Conservation (phyloP, 352 stramenopile genomes). For the Phytophthora sp. region DNA sequence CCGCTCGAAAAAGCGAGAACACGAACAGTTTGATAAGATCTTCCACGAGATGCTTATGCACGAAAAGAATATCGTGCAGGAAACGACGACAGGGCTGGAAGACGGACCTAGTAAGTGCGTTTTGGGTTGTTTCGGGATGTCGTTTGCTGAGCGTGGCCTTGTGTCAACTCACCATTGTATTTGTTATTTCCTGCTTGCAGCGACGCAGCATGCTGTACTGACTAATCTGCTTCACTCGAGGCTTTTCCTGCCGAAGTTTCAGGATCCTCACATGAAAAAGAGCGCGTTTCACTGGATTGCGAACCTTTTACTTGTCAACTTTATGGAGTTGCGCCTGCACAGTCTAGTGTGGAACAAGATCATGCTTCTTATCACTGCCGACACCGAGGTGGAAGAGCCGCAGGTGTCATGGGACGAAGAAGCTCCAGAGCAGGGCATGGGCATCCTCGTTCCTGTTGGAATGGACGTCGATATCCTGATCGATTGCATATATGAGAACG, state of each 20-base stretch:
- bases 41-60: conserved; percentile 69
- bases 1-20: conserved; percentile 42
- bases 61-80: conserved; percentile 82
- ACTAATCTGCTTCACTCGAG: conserved; percentile 65
- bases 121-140: no score
- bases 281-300: conserved; percentile 81
- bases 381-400: conserved; percentile 39
- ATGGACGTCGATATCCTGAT: conserved; percentile 61
- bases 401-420: conserved; percentile 63
- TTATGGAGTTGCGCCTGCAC: conserved; percentile 82
- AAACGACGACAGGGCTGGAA: conserved; percentile 73
- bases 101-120: conserved; percentile 59
- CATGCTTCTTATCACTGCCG: conserved; percentile 65
- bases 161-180: conserved; percentile 5
- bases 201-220: conserved; percentile 65
- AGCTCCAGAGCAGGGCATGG: conserved; percentile 67
- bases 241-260: conserved; percentile 67
- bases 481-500: conserved; percentile 66
- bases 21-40: conserved; percentile 61
- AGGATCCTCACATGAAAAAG: conserved; percentile 54
- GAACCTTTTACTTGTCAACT: conserved; percentile 80
- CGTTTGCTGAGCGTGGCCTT: no score
- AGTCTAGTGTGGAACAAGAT: conserved; percentile 88
- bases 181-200: conserved; percentile 19
- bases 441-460: conserved; percentile 65